Percentiles rank a stretch among this genome's conserved stretches.
phyloP scores from a whole-genome alignment of 179 eudicot genomes.

The Beta corolliflora region DNA sequence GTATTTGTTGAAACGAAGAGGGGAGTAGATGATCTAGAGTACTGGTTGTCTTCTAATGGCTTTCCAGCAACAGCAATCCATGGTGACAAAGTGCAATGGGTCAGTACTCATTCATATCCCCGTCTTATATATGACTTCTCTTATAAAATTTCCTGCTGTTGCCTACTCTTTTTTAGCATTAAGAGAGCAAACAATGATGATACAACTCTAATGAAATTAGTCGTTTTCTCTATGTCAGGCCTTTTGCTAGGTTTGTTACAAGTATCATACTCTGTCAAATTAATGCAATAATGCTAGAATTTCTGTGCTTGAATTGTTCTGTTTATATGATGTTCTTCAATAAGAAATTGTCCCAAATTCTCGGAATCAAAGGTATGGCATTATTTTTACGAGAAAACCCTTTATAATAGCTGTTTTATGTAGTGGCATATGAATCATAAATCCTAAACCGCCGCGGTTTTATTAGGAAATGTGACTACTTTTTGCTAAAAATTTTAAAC shows the following conservation, averaged over 20 bases:
- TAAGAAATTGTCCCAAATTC: too few relatives aligned
- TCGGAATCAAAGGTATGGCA: too few relatives aligned
- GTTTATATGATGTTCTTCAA: too few relatives aligned
- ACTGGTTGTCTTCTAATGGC: conserved; percentile 61
- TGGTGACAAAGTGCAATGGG: conserved; percentile 88
- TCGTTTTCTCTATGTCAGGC: neutral
- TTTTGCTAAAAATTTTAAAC: too few relatives aligned
- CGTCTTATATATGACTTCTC: neutral
- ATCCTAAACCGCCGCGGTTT: too few relatives aligned
- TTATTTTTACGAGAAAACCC: too few relatives aligned
- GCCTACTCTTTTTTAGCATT: neutral
- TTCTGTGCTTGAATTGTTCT: too few relatives aligned
- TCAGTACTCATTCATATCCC: conserved; percentile 29
- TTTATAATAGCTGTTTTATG: too few relatives aligned
- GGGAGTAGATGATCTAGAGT: conserved; percentile 65
- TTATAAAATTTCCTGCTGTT: neutral
- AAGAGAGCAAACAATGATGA: neutral
- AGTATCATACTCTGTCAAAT: neutral
- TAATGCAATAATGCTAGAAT: too few relatives aligned
- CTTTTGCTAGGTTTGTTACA: neutral
- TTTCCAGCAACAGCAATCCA: conserved; percentile 77
- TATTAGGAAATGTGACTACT: too few relatives aligned
- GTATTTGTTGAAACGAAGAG: conserved; percentile 82
- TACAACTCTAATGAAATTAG: neutral
- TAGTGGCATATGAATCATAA: too few relatives aligned